These are phyloP conservation scores for Apiospora koreana DNA, from an alignment of 2,329 filamentous ascomycete species.

Conservation along the genomic window DNA sequence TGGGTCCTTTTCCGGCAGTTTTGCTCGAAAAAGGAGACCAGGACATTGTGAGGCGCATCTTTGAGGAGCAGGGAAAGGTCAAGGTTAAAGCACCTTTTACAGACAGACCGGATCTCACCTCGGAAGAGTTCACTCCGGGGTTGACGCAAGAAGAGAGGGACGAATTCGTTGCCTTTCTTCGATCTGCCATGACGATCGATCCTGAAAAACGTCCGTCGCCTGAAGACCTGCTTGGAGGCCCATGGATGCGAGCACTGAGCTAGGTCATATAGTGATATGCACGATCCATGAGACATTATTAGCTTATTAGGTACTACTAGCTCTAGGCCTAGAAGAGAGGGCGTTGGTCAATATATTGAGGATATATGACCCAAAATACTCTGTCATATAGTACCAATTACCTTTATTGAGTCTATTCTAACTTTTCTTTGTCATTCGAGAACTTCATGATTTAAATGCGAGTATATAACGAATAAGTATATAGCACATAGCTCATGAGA, in stretches of 20 bases:
- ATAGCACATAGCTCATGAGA: no score
- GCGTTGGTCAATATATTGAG: no score
- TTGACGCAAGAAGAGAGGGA: not conserved
- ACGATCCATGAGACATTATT: no score
- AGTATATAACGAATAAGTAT: no score
- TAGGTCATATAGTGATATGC: not conserved
- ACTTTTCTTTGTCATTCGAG: no score
- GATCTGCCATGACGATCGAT: not conserved
- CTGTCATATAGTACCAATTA: no score
- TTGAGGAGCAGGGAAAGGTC: not conserved
- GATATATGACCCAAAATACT: no score
- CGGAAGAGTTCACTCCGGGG: not conserved
- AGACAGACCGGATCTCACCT: not conserved
- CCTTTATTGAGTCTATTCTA: no score
- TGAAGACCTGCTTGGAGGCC: not conserved
- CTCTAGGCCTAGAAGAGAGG: no score
- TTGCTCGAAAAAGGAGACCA: constrained; percentile 19
- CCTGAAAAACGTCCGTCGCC: not conserved
- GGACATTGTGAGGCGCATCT: constrained; percentile 10
- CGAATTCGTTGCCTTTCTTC: not conserved
- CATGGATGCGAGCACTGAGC: not conserved
- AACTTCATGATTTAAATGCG: no score
- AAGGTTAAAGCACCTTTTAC: not conserved
- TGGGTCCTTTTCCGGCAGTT: constrained; percentile 21
- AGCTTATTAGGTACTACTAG: no score